These are phyloP conservation scores for Xylaria sp. DNA, from an alignment of 2,329 filamentous ascomycete genomes.

Conservation along the genomic window DNA sequence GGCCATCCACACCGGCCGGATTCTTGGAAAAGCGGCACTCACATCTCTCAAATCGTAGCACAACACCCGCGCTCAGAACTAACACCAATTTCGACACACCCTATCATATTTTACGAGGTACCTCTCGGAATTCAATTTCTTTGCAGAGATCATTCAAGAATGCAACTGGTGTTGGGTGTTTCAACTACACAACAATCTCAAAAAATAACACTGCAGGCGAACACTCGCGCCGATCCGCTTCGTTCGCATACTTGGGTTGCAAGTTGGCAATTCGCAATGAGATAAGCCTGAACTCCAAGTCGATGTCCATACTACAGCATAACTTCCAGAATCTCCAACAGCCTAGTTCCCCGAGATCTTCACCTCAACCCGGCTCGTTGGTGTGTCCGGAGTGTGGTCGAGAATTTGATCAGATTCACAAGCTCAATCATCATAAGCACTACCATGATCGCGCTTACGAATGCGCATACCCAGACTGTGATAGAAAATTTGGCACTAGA, in stretches of 20 bases:
- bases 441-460: slow-evolving; percentile 68
- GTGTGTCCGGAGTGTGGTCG: slow-evolving; percentile 58
- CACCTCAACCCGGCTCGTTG: slow-evolving; percentile 38
- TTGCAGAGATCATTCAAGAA: too few species aligned
- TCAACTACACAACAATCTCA: slow-evolving; percentile 13
- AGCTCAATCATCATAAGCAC: slow-evolving; percentile 69
- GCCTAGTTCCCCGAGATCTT: slow-evolving; percentile 43
- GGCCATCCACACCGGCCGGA: too few species aligned
- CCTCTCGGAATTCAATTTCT: too few species aligned
- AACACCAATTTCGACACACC: too few species aligned
- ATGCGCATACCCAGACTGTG: slow-evolving; percentile 58
- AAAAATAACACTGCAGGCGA: slow-evolving; percentile 19
- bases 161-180: too few species aligned
- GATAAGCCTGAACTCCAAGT: too few species aligned
- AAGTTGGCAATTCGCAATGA: background rate
- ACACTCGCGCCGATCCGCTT: background rate
- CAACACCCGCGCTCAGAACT: too few species aligned
- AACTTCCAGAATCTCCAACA: too few species aligned
- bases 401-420: slow-evolving; percentile 67
- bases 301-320: too few species aligned
- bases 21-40: too few species aligned
- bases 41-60: too few species aligned
- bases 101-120: too few species aligned
- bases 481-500: slow-evolving; percentile 68
- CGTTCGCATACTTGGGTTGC: slow-evolving; percentile 14